A percentile compares a stretch with the other conserved stretches of the same genome.
These are phyloP conservation scores for Candida suzukii DNA, from an alignment of 805 yeast genomes.

Conservation along the genomic window DNA sequence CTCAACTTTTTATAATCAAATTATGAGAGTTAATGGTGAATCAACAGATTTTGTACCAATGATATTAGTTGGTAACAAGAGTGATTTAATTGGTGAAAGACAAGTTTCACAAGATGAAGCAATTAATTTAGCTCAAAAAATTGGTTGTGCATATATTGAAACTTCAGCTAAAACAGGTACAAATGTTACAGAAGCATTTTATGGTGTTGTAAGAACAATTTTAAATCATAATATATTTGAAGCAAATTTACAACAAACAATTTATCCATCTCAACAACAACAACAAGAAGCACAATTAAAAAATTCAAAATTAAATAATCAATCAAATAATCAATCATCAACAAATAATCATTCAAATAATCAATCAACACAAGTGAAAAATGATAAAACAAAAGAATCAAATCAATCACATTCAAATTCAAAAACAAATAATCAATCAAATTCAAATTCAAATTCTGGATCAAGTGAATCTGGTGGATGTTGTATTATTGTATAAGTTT, in stretches of 20 bases:
- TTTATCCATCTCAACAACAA: slow-evolving; percentile 14
- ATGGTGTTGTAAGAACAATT: slow-evolving; percentile 27
- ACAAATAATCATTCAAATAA: neutral
- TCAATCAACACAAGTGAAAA: no score
- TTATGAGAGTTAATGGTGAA: slow-evolving; percentile 43
- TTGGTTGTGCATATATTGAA: slow-evolving; percentile 75
- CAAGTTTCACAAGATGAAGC: slow-evolving; percentile 59
- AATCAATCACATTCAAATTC: neutral
- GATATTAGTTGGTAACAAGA: slow-evolving; percentile 69
- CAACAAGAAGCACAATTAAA: slow-evolving; percentile 10
- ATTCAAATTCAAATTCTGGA: slow-evolving; percentile 6
- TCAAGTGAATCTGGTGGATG: slow-evolving; percentile 21
- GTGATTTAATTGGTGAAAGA: slow-evolving; percentile 58
- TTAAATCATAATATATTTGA: slow-evolving; percentile 16
- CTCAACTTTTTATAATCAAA: slow-evolving; percentile 51
- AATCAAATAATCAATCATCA: slow-evolving; percentile 12
- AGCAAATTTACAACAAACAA: slow-evolving; percentile 20
- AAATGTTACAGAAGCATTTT: slow-evolving; percentile 50
- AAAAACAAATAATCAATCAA: slow-evolving; percentile 1
- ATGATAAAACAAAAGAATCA: neutral
- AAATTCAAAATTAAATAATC: slow-evolving; percentile 18
- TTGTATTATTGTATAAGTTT: slow-evolving; percentile 23
- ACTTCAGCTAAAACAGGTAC: slow-evolving; percentile 88
- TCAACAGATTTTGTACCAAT: slow-evolving; percentile 62
- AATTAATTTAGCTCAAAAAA: slow-evolving; percentile 51